Base-by-base conservation (phyloP, 2,329 filamentous ascomycete species). In the Chaetomiaceae sp. region DNA sequence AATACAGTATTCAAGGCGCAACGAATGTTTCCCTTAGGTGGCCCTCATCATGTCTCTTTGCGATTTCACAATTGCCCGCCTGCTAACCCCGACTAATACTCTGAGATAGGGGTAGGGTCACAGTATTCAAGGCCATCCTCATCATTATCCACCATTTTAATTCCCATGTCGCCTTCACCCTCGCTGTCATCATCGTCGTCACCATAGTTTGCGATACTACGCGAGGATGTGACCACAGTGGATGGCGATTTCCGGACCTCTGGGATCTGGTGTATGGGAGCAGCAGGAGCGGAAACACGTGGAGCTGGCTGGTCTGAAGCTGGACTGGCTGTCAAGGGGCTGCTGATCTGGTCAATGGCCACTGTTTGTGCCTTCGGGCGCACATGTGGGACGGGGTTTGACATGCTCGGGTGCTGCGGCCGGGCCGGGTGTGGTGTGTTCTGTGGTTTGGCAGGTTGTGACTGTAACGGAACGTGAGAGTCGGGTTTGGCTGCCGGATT, bases 91-190 rank as follows among this genome's bases (percentile, higher is more conserved):
- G 9, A 24, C 22, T 24, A 24, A 9, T 24, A 24, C 5, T 32
- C 29, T n/a, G 10, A 6, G 6, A 59, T 50, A 6, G 55, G 54
- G 10, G 46, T 50, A 4, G 56, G 53, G 14, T 57, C 53, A n/a
- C 52, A 32, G 12, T 46, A 52, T 7, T 47, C 51, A 17, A 52
- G 33, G 7, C 29, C 52, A 6, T 41, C 45, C 27, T 56, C 56
- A 6, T 32, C n/a, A 9, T 58, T 55, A 41, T 58, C 50, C n/a
- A 57, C 51, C 56, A 58, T 55, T 37, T 52, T 53, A 27, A 58
- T 58, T 3, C 53, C 55, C 14, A 33, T 42, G 7, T 38, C 48
- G 1, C 45, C 43, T 7, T 45, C 38, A 22, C 38, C 44, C 6
- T 52, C 54, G 26, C 50, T 47, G n/a, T 47, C 38, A 15, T 46